Evolutionary conservation across 1,284 basidiomycete genomes (phyloP).

Genomic region (Sanghuangporus baumii): DNA sequence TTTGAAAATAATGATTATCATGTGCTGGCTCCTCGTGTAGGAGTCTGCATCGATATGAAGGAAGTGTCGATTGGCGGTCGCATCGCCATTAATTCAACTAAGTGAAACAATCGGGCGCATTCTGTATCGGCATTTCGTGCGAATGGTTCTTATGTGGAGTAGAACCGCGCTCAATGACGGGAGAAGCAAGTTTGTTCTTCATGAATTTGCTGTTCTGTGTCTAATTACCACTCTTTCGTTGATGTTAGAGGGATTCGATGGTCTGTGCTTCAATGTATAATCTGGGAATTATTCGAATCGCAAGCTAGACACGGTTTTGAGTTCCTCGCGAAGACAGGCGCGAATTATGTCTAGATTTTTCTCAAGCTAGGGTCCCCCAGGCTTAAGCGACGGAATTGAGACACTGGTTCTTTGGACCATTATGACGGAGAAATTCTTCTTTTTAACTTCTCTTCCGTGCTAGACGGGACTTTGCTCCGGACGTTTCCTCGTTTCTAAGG

Average conservation of each 20-base stretch:
- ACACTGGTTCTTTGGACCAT: not conserved
- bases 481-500: not conserved
- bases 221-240: not conserved
- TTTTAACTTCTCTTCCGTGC: not conserved
- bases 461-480: not conserved
- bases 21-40: conserved; percentile 14
- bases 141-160: not conserved
- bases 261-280: not conserved
- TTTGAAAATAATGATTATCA: not conserved
- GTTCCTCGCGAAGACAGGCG: not conserved
- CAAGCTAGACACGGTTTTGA: not conserved
- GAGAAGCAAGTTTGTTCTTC: not conserved
- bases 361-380: not conserved
- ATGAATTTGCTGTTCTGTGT: not conserved
- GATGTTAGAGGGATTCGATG: not conserved
- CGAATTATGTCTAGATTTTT: not conserved
- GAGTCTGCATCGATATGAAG: conserved; percentile 52
- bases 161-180: not conserved
- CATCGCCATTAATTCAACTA: conserved; percentile 48
- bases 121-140: not conserved
- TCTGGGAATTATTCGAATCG: not conserved
- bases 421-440: not conserved
- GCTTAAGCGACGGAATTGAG: not conserved
- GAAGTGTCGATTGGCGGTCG: conserved; percentile 55
- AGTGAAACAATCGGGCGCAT: not conserved